These are phyloP conservation scores for Dioszegia hungarica DNA, from an alignment of 768 basidiomycete genomes.

Conservation along the genomic window DNA sequence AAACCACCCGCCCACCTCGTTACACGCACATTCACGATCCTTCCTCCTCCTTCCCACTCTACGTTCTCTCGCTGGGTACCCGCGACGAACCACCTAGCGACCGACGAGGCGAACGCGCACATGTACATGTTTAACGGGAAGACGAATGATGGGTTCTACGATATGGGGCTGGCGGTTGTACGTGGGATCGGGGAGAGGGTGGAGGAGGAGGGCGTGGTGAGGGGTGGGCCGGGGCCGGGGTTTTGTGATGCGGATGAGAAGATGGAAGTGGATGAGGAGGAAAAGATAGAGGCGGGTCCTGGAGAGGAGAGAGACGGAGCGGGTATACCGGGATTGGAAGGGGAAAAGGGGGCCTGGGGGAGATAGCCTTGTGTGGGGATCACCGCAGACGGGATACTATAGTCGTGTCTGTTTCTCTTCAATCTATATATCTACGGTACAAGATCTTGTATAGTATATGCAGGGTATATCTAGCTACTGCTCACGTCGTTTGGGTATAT, in stretches of 20 bases:
- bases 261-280: neutral
- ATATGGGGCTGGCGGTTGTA: conserved; percentile 66
- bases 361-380: neutral
- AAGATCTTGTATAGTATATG: neutral
- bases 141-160: conserved; percentile 86
- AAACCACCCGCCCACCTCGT: conserved; percentile 57
- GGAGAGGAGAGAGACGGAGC: conserved; percentile 23
- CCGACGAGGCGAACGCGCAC: conserved; percentile 78
- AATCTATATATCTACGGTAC: too few relatives aligned
- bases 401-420: too few relatives aligned
- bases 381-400: neutral
- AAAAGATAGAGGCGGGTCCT: conserved; percentile 1
- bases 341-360: neutral
- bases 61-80: conserved; percentile 57
- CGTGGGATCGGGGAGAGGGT: conserved; percentile 47
- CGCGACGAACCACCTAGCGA: conserved; percentile 62
- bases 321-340: conserved; percentile 4
- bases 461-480: neutral
- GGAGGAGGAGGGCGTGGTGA: conserved; percentile 33
- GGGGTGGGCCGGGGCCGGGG: neutral
- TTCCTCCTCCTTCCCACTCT: conserved; percentile 56
- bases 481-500: neutral
- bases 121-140: conserved; percentile 77
- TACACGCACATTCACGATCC: conserved; percentile 70
- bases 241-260: neutral